Evolutionary conservation across 345 rosid genomes (phyloP).

Genomic region (Eucalyptus sp.): DNA sequence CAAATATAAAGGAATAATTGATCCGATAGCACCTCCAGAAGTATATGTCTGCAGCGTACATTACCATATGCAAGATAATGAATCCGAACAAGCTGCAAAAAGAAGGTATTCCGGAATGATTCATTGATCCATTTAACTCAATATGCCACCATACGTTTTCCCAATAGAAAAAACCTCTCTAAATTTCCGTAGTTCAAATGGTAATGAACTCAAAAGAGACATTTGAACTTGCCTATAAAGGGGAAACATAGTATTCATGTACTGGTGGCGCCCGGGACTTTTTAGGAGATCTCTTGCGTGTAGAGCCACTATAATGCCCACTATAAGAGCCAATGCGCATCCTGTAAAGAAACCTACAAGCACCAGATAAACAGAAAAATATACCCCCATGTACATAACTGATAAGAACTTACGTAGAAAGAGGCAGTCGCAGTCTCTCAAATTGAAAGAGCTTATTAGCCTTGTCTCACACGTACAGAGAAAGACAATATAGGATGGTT

Average conservation of each 20-base stretch:
- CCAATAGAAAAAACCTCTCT: background rate
- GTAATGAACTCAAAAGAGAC: background rate
- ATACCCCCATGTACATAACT: background rate
- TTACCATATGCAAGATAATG: conserved; percentile 47
- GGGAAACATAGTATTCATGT: conserved; percentile 56
- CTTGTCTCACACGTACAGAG: background rate
- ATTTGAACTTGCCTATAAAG: conserved; percentile 45
- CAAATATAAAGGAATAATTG: conserved; percentile 64
- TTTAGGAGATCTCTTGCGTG: conserved; percentile 31
- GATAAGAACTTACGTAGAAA: background rate
- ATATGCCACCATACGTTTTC: background rate
- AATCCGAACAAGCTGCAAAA: conserved; percentile 56
- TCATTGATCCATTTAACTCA: background rate
- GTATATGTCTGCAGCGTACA: conserved; percentile 44
- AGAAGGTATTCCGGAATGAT: background rate
- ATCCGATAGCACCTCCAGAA: conserved; percentile 57
- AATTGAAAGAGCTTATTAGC: background rate
- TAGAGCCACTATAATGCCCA: conserved; percentile 41
- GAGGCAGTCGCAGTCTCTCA: background rate
- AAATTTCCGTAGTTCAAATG: background rate
- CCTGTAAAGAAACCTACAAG: conserved; percentile 55
- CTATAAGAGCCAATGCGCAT: conserved; percentile 38
- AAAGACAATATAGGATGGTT: background rate
- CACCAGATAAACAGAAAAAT: background rate
- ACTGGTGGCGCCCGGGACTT: conserved; percentile 21